A percentile compares a stretch with the other conserved stretches of the same genome.
Evolutionary conservation across 2,329 filamentous ascomycete species (phyloP).

Genomic region (Colletotrichum godetiae): DNA sequence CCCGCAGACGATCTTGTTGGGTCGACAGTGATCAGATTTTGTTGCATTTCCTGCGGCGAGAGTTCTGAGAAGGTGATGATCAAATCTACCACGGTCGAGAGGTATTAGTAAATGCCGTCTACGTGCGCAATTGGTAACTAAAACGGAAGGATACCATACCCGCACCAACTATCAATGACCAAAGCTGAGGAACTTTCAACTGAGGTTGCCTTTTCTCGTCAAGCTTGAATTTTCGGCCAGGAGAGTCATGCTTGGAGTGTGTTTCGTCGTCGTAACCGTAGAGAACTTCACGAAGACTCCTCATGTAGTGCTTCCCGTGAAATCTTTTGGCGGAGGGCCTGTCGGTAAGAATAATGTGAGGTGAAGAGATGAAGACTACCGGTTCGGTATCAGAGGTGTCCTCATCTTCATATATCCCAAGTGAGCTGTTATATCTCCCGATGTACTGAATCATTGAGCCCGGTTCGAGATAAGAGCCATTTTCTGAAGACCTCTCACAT

Average conservation of each 20-base stretch:
- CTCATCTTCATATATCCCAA: slow-evolving; percentile 3
- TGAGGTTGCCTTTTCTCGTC: background rate
- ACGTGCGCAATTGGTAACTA: no score
- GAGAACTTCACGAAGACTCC: slow-evolving; percentile 6
- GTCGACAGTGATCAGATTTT: background rate
- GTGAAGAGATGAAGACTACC: background rate
- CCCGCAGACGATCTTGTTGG: background rate
- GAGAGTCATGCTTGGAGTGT: background rate
- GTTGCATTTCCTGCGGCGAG: background rate
- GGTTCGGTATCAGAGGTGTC: slow-evolving; percentile 7
- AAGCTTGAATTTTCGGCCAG: background rate
- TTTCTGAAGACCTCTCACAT: slow-evolving; percentile 1
- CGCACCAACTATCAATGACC: background rate
- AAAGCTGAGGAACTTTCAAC: slow-evolving; percentile 4
- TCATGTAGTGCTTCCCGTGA: background rate
- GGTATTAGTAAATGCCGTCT: background rate
- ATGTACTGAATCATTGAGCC: slow-evolving; percentile 13
- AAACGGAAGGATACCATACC: background rate
- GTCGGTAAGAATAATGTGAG: background rate
- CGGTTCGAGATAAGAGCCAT: background rate
- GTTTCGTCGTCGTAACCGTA: slow-evolving; percentile 12
- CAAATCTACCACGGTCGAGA: background rate
- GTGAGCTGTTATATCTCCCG: slow-evolving; percentile 1
- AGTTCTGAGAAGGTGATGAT: slow-evolving; percentile 13
- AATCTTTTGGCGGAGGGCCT: background rate